These are phyloP conservation scores for Penicillium sp. DNA, from an alignment of 2,329 filamentous ascomycete genomes.

Conservation along the genomic window DNA sequence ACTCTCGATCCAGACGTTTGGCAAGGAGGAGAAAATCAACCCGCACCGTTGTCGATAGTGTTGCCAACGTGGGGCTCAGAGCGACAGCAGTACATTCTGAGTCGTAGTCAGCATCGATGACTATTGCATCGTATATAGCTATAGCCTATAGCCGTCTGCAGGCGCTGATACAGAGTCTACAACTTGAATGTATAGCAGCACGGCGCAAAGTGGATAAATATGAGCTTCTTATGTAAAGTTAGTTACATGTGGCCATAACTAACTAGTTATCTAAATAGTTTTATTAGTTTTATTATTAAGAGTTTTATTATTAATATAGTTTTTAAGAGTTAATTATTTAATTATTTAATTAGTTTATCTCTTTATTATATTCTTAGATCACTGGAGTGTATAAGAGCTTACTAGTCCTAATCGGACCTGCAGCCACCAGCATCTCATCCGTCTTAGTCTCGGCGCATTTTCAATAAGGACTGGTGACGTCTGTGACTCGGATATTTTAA, in stretches of 20 bases:
- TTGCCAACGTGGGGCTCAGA: slow-evolving; percentile 20
- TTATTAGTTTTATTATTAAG: no score
- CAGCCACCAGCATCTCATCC: slow-evolving; percentile 4
- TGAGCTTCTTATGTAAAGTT: not conserved
- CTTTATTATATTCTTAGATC: no score
- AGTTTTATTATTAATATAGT: no score
- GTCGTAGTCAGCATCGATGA: slow-evolving; percentile 9
- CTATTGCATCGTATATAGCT: not conserved
- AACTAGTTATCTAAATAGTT: no score
- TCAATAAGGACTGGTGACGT: slow-evolving; percentile 1
- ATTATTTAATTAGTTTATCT: no score
- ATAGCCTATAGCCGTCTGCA: not conserved
- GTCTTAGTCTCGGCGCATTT: not conserved
- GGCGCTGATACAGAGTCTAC: not conserved
- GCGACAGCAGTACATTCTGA: slow-evolving; percentile 19
- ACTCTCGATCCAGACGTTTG: slow-evolving; percentile 37
- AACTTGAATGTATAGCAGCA: not conserved
- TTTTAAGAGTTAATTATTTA: no score
- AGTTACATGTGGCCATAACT: not conserved
- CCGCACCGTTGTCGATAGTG: slow-evolving; percentile 19
- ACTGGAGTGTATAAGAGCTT: no score
- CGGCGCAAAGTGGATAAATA: no score
- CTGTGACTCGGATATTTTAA: not conserved
- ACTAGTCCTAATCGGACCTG: no score
- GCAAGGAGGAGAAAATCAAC: slow-evolving; percentile 2